These are phyloP conservation scores for Collybia nuda DNA, from an alignment of 768 basidiomycete genomes.

Conservation along the genomic window DNA sequence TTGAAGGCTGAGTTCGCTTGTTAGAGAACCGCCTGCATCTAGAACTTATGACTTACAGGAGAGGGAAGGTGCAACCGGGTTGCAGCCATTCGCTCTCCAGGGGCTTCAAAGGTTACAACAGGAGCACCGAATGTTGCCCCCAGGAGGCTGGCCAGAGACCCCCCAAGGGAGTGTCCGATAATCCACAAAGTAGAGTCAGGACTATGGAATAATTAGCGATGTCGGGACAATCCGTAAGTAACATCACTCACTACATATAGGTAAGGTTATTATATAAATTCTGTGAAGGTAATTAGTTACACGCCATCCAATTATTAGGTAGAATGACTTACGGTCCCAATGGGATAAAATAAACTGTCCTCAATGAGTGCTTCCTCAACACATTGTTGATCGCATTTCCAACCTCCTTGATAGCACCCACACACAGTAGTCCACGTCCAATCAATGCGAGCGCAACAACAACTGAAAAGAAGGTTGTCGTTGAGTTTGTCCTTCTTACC, in stretches of 20 bases:
- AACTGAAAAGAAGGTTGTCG: conserved; percentile 90
- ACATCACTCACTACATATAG: not conserved
- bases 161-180: conserved; percentile 70
- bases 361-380: conserved; percentile 71
- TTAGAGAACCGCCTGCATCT: not conserved
- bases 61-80: conserved; percentile 80
- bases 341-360: conserved; percentile 86
- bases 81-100: conserved; percentile 83
- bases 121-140: conserved; percentile 89
- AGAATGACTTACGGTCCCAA: conserved; percentile 69
- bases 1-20: conserved; percentile 50
- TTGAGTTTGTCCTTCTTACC: conserved; percentile 89
- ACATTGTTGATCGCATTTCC: conserved; percentile 82
- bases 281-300: conserved; percentile 35
- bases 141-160: conserved; percentile 77
- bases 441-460: conserved; percentile 91
- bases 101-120: conserved; percentile 85
- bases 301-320: conserved; percentile 3
- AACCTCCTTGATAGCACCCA: conserved; percentile 78
- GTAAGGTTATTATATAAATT: conserved; percentile 84
- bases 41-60: conserved; percentile 51
- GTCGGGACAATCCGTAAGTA: not conserved
- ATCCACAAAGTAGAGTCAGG: conserved; percentile 91
- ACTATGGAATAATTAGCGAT: conserved; percentile 18
- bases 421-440: conserved; percentile 96